Evolutionary conservation across 768 basidiomycete species (phyloP), one percentile per base, ranked within the genome.

Genomic region (Calvatia gigantea): DNA sequence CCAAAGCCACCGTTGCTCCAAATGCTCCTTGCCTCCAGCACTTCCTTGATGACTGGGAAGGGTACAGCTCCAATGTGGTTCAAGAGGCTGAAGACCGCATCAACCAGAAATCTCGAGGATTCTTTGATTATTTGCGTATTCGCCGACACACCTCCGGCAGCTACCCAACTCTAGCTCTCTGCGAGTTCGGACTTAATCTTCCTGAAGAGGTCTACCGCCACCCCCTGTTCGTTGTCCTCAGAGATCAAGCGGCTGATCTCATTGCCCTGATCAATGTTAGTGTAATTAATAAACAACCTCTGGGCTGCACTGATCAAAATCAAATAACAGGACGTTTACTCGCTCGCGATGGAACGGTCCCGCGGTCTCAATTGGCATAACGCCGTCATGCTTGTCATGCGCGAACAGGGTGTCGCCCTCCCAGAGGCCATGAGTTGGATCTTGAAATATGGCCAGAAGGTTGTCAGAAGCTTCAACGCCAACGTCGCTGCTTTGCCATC

Each of bases 401-500:
- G 57, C 27, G 60, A 70, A 35, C 43, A 62, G 2, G 46, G 58
- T 5, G 45, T 67, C 15, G 51, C 61, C 31, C 50, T 73, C 14
- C 48, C 68, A 6, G 65, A 51, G 11, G 71, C 72, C 5, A 63
- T 74, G 33, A 51, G 64, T 15, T 69, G 65, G 64, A 60, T 71
- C n/a, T 51, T 43, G n/a, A 49, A 58, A 17, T 60, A 64, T 39
- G 64, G 66, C 39, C 57, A 60, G 9, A 23, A 35, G 6, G 65
- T 74, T 31, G 69, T 65, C 58, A 62, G 63, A 21, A 57, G 57
- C n/a, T 53, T 53, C 29, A 42, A 43, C 6, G 51, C 27, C 9
- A 43, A 79, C 73, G 63, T 56, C 70, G 56, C 56, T 5, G 59
- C 45, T 15, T 53, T 81, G 12, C 80, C 77, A 3, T 67, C 65